Base-by-base conservation (phyloP, 331 rosid genomes). In the Ulmus americana region DNA sequence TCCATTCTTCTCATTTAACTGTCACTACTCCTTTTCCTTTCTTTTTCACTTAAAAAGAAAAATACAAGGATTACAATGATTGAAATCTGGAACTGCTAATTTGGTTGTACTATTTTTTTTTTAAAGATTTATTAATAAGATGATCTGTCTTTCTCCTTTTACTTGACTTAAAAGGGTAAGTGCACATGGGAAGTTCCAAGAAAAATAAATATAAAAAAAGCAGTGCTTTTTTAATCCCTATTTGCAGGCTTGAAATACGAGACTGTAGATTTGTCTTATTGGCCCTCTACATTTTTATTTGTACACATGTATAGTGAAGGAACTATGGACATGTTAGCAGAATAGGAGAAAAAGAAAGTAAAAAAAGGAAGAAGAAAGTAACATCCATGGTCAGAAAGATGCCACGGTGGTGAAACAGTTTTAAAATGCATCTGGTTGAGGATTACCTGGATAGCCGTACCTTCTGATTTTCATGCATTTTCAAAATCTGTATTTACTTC, bases 141-240 rank as follows among this genome's bases (percentile, higher is more conserved):
- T 62, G 74, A 49, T 59, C 63, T 53, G 70, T 18, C 59, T 76
- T 45, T 71, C 74, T 74, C 69, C 63, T 59, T 73, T 76, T 75
- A 72, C 68, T 68, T 66, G 73, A 70, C 82, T 70, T 68, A 67
- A 79, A 80, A 62, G 44, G 64, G 28, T 53, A 60, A 54, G 65
- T 68, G 81, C 84, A 77, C 90, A 81, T 86, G 96, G 81, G 74
- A 48, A 79, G 68, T 66, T 67, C 55, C 68, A 28, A 63, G 80
- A 65, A 79, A 74, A 67, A 73, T 65, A 73, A 55, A 73, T 60
- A 50, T 76, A 71, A 52, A 64, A 71, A 8, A 63, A 59, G 66
- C 66, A 47, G 76, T 68, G 55, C 59, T 20, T 18, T 39, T 38
- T 74, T 79, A 61, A 49, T 70, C 67, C 66, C 64, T 74, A 61